Conservation (phyloP, 148 eudicot species). For the Chenopodium berlandieri region DNA sequence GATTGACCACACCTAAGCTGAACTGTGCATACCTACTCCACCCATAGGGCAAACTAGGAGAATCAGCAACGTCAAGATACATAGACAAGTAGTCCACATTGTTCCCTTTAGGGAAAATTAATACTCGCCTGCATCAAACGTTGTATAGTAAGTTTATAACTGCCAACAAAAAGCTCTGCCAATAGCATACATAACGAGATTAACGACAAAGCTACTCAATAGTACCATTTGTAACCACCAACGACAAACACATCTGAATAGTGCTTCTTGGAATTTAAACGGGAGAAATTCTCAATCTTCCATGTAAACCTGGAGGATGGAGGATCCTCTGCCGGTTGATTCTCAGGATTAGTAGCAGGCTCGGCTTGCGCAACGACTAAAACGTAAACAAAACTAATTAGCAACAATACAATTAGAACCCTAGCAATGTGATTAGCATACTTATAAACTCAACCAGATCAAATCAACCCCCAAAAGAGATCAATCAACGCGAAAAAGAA, state of each 20-base stretch:
- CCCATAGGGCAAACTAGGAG: conserved; percentile 80
- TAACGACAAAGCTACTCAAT: background rate
- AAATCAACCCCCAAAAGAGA: conserved; percentile 20
- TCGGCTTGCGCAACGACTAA: conserved; percentile 52
- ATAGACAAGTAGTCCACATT: conserved; percentile 87
- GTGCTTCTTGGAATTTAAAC: conserved; percentile 68
- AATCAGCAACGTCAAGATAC: conserved; percentile 93
- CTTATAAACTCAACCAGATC: conserved; percentile 2
- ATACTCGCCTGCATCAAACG: conserved; percentile 72
- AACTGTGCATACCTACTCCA: conserved; percentile 97
- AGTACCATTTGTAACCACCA: conserved; percentile 88
- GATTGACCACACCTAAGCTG: conserved; percentile 80
- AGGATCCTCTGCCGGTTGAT: conserved; percentile 75
- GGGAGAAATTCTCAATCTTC: conserved; percentile 74
- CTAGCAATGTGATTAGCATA: conserved; percentile 9
- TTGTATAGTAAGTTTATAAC: conserved; percentile 13
- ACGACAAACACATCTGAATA: conserved; percentile 77
- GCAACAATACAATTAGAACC: conserved; percentile 25
- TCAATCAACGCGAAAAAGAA: background rate
- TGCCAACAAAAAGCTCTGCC: background rate
- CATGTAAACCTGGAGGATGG: conserved; percentile 72
- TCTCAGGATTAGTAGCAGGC: conserved; percentile 44
- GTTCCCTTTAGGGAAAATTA: conserved; percentile 90
- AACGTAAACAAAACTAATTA: conserved; percentile 1
- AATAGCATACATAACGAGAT: background rate